Evolutionary conservation across 108 stramenopile genomes (phyloP).

Genomic region (Epipyxis sp.): DNA sequence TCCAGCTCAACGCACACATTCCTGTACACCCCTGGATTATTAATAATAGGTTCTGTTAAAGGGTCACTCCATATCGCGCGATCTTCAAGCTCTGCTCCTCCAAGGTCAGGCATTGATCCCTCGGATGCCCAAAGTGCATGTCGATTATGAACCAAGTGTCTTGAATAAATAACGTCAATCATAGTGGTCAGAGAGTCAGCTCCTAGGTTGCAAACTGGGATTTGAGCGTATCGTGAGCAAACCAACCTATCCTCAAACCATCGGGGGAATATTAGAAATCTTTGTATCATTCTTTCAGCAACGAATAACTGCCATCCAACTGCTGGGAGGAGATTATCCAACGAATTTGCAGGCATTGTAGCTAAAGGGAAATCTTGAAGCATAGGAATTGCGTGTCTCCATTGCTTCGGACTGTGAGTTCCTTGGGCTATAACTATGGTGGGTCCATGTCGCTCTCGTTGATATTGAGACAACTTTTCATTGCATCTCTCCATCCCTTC

Average conservation of each 20-base stretch:
- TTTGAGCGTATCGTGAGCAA: conserved; percentile 11
- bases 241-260: conserved; percentile 29
- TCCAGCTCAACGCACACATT: conserved; percentile 87
- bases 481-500: conserved; percentile 65
- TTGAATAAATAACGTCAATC: conserved; percentile 73
- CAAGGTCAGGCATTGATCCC: conserved; percentile 73
- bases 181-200: conserved; percentile 68
- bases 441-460: conserved; percentile 75
- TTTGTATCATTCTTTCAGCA: conserved; percentile 62
- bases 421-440: conserved; percentile 60
- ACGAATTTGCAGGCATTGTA: conserved; percentile 72
- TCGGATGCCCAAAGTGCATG: conserved; percentile 89
- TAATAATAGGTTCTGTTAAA: conserved; percentile 30
- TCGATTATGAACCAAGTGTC: conserved; percentile 70
- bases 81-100: conserved; percentile 51
- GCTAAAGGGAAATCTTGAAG: conserved; percentile 76
- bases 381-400: conserved; percentile 67
- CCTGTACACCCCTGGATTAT: conserved; percentile 74
- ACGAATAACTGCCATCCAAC: conserved; percentile 86
- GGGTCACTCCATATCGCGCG: conserved; percentile 25
- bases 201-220: conserved; percentile 87
- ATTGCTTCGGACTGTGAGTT: conserved; percentile 33
- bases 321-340: conserved; percentile 68
- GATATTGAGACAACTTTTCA: conserved; percentile 63
- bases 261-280: conserved; percentile 70